Evolutionary conservation across 139 green algal genomes (phyloP).

Genomic region (Volvox africanus): DNA sequence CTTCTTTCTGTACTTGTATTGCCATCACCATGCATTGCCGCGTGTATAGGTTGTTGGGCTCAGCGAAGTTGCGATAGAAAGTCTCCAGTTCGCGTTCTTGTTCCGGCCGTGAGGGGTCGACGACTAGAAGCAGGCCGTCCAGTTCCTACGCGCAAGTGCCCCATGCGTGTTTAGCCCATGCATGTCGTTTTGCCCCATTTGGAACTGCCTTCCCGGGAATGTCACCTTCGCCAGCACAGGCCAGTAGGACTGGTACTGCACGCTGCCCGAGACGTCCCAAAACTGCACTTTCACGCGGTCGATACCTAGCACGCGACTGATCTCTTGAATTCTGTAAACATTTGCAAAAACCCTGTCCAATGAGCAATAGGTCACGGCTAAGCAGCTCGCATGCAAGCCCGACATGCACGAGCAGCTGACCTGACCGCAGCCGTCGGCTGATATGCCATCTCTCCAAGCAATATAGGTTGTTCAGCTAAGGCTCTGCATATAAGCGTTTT

Average conservation of each 20-base stretch:
- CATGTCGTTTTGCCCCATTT: not conserved
- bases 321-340: conserved; percentile 67
- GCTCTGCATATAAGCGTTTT: conserved; percentile 68
- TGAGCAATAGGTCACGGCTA: not conserved
- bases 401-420: conserved; percentile 49
- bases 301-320: conserved; percentile 55
- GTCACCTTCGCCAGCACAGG: conserved; percentile 63
- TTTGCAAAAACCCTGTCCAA: not conserved
- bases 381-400: not conserved
- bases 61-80: conserved; percentile 71
- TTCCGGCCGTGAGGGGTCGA: conserved; percentile 63
- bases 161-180: not conserved
- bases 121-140: conserved; percentile 67
- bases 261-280: conserved; percentile 70
- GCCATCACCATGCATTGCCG: conserved; percentile 73
- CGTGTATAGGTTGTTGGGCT: conserved; percentile 70
- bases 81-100: conserved; percentile 70
- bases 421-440: conserved; percentile 65
- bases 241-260: conserved; percentile 68
- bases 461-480: conserved; percentile 63
- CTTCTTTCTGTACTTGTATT: conserved; percentile 62
- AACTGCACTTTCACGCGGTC: conserved; percentile 70
- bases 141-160: conserved; percentile 54
- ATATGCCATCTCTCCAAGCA: conserved; percentile 58
- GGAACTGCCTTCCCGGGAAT: not conserved